These are phyloP conservation scores for Aspergillus clavatus DNA, from an alignment of 2,329 filamentous ascomycete genomes.

Conservation along the genomic window DNA sequence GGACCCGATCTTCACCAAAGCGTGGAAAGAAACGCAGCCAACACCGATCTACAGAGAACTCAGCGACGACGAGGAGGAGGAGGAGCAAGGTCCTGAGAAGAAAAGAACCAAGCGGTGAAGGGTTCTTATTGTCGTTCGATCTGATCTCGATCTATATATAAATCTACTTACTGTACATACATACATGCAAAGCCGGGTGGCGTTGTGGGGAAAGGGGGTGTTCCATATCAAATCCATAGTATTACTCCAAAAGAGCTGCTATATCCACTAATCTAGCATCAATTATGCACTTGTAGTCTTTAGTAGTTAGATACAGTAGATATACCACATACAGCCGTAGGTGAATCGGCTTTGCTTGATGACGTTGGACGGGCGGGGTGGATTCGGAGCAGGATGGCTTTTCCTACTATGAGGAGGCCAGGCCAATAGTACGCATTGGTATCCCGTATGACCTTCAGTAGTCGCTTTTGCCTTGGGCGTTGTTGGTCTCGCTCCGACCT, in stretches of 20 bases:
- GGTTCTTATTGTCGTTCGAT: not conserved
- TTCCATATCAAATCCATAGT: not conserved
- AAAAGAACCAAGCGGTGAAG: slow-evolving; percentile 44
- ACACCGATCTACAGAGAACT: slow-evolving; percentile 85
- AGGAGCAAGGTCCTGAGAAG: slow-evolving; percentile 64
- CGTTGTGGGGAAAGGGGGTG: not conserved
- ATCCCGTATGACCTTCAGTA: not conserved
- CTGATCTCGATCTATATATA: not conserved
- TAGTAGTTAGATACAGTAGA: too few relatives aligned
- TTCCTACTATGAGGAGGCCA: not conserved
- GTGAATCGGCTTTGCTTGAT: slow-evolving; percentile 8
- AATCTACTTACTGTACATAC: not conserved
- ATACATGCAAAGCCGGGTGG: not conserved
- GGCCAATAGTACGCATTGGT: slow-evolving; percentile 1
- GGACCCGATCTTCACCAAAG: slow-evolving; percentile 90
- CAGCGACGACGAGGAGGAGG: slow-evolving; percentile 75
- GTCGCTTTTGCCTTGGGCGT: not conserved
- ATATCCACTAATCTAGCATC: not conserved
- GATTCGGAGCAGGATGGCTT: not conserved
- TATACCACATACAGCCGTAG: too few relatives aligned
- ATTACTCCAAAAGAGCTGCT: too few relatives aligned
- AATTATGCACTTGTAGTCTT: too few relatives aligned
- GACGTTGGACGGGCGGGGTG: slow-evolving; percentile 12
- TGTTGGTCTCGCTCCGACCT: not conserved
- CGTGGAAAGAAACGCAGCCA: slow-evolving; percentile 88